phyloP scores from a whole-genome alignment of 1,139 yeast genomes.

The Yamadazyma dushanensis region DNA sequence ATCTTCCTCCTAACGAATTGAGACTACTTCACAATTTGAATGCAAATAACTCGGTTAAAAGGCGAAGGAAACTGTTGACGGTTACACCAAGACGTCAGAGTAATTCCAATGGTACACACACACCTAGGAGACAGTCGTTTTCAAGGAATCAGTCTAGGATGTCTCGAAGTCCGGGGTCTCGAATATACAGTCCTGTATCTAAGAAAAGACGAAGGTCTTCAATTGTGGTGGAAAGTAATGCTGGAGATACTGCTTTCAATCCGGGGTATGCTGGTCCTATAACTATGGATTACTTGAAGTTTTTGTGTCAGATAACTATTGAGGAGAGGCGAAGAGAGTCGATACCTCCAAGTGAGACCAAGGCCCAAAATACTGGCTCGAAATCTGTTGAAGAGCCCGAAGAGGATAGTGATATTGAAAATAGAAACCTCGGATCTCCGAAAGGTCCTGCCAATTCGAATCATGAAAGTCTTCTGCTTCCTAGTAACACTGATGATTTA shows the following conservation, averaged over 20 bases:
- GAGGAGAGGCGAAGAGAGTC: slow-evolving; percentile 15
- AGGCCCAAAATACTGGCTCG: too few relatives aligned
- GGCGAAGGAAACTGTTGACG: not conserved
- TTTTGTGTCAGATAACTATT: slow-evolving; percentile 34
- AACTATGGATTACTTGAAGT: slow-evolving; percentile 38
- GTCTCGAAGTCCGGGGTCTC: slow-evolving; percentile 8
- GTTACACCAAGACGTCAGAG: not conserved
- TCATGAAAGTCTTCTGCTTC: slow-evolving; percentile 8
- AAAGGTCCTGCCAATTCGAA: not conserved
- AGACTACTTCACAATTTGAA: slow-evolving; percentile 15
- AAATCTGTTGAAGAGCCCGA: not conserved
- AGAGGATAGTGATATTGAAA: not conserved
- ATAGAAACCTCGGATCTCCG: not conserved
- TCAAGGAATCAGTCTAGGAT: not conserved
- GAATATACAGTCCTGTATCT: slow-evolving; percentile 5
- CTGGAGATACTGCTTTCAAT: slow-evolving; percentile 28
- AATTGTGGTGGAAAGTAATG: slow-evolving; percentile 20
- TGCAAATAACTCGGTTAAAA: not conserved
- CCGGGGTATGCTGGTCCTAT: slow-evolving; percentile 40
- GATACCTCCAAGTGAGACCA: not conserved
- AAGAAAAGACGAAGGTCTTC: slow-evolving; percentile 32
- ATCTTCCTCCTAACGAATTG: slow-evolving; percentile 30
- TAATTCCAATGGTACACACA: not conserved
- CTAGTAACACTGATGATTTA: slow-evolving; percentile 10
- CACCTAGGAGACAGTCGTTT: slow-evolving; percentile 4